These are phyloP conservation scores for Pichia nanzhaoensis DNA, from an alignment of 805 yeast species.

Conservation along the genomic window DNA sequence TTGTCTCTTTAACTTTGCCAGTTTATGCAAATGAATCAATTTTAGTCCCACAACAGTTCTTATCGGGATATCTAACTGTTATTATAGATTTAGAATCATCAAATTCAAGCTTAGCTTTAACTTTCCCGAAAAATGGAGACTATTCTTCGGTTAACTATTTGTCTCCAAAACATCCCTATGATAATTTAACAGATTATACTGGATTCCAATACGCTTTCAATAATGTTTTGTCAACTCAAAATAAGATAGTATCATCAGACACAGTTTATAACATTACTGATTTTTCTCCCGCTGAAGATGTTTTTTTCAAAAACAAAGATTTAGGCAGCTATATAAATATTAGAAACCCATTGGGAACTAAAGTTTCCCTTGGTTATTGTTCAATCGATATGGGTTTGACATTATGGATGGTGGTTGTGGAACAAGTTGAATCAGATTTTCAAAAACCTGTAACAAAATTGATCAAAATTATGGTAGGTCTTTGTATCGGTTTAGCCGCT, in stretches of 20 bases:
- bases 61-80: slow-evolving; percentile 68
- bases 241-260: neutral
- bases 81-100: slow-evolving; percentile 37
- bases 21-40: slow-evolving; percentile 70
- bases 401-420: slow-evolving; percentile 70
- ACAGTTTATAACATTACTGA: slow-evolving; percentile 7
- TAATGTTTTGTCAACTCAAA: slow-evolving; percentile 21
- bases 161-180: slow-evolving; percentile 18
- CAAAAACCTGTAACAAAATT: slow-evolving; percentile 54
- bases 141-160: slow-evolving; percentile 25
- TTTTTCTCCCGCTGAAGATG: slow-evolving; percentile 23
- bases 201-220: slow-evolving; percentile 40
- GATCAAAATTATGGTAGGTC: slow-evolving; percentile 65
- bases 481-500: slow-evolving; percentile 71
- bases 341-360: slow-evolving; percentile 29
- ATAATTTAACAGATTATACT: slow-evolving; percentile 22
- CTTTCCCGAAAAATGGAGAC: slow-evolving; percentile 31
- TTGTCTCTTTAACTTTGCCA: slow-evolving; percentile 74
- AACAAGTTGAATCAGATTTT: slow-evolving; percentile 54
- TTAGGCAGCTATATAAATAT: slow-evolving; percentile 39
- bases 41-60: slow-evolving; percentile 45
- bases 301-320: slow-evolving; percentile 17
- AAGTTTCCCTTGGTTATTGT: slow-evolving; percentile 53
- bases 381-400: slow-evolving; percentile 37
- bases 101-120: slow-evolving; percentile 30